Evolutionary conservation across 345 rosid genomes (phyloP).

Genomic region (Eucalyptus sp.): DNA sequence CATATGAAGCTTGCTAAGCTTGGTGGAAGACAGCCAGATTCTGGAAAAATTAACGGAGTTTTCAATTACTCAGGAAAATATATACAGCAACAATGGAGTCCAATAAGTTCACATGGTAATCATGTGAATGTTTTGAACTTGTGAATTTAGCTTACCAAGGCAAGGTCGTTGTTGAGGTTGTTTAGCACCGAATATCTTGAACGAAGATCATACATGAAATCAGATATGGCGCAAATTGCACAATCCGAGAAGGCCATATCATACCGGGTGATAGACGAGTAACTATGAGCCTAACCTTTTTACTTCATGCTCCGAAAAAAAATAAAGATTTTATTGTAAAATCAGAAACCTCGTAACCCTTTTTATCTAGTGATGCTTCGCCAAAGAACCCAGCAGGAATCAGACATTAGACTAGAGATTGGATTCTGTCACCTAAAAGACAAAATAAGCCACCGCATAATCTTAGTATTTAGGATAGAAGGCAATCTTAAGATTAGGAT

Average conservation of each 20-base stretch:
- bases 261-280: neutral
- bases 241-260: neutral
- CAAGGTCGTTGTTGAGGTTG: neutral
- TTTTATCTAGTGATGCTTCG: neutral
- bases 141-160: neutral
- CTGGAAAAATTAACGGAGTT: neutral
- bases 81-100: neutral
- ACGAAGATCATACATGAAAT: neutral
- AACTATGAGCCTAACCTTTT: neutral
- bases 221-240: neutral
- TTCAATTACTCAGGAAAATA: neutral
- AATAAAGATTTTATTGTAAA: neutral
- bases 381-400: neutral
- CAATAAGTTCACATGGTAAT: neutral
- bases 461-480: neutral
- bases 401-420: neutral
- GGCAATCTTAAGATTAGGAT: neutral
- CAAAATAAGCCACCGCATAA: neutral
- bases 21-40: slow-evolving; percentile 49
- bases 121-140: neutral
- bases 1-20: slow-evolving; percentile 46
- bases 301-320: neutral
- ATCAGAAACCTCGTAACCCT: neutral
- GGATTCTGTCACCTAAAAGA: neutral
- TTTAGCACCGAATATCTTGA: neutral